Conservation (phyloP, 2,329 filamentous ascomycete species). For the Xylariaceae sp. region DNA sequence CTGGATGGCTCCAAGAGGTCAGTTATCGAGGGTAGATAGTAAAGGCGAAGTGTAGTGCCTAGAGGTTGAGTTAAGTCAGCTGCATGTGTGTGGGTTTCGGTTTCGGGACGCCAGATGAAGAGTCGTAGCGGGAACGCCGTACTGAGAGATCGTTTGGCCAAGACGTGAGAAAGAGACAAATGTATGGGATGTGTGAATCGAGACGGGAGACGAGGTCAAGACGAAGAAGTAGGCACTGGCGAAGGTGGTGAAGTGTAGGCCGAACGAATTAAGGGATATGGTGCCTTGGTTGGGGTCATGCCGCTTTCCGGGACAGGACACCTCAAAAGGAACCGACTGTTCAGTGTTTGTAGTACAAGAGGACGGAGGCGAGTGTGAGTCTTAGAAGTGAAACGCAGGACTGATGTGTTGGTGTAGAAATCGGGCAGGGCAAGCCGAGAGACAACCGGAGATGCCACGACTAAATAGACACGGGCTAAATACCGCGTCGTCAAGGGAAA, state of each 20-base stretch:
- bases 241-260: not conserved
- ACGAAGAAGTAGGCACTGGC: not conserved
- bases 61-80: slow-evolving; percentile 7
- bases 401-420: not conserved
- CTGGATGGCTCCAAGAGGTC: not conserved
- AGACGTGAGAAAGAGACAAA: not conserved
- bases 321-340: not conserved
- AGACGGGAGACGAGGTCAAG: not conserved
- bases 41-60: slow-evolving; percentile 8
- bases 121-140: not conserved
- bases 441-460: not conserved
- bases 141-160: not conserved
- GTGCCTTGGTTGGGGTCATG: not conserved
- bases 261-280: not conserved
- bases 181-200: not conserved
- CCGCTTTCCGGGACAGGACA: slow-evolving; percentile 1
- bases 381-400: not conserved
- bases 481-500: not conserved
- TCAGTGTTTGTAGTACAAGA: not conserved
- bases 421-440: not conserved
- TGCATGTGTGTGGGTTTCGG: not conserved
- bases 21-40: not conserved
- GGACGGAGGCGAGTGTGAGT: not conserved
- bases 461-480: not conserved
- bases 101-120: not conserved